phyloP scores from a whole-genome alignment of 129 eudicot species.

The Escallonia rubra region DNA sequence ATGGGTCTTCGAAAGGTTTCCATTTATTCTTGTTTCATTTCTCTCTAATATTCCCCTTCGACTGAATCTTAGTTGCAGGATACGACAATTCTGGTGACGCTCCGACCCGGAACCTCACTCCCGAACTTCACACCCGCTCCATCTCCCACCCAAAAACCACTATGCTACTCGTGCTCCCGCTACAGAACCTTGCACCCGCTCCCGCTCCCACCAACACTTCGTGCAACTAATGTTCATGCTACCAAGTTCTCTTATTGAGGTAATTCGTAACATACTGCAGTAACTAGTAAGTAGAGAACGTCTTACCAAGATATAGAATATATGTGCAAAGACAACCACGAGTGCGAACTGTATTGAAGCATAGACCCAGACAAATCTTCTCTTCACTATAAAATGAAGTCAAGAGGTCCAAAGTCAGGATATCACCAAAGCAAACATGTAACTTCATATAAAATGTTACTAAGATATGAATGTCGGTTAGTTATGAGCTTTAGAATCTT shows the following conservation, averaged over 20 bases:
- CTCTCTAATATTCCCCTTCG: too few species aligned
- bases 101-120: too few species aligned
- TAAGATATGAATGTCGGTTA: not conserved
- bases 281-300: not conserved
- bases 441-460: not conserved
- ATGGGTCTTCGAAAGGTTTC: too few species aligned
- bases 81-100: too few species aligned
- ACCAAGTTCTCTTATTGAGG: not conserved
- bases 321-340: constrained; percentile 82
- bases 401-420: constrained; percentile 4
- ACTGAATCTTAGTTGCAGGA: too few species aligned
- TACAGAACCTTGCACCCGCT: too few species aligned
- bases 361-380: constrained; percentile 72
- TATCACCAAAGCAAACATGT: not conserved
- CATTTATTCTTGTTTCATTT: too few species aligned
- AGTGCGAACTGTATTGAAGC: constrained; percentile 69
- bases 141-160: too few species aligned
- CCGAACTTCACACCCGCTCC: too few species aligned
- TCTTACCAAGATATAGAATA: constrained; percentile 79
- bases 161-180: too few species aligned
- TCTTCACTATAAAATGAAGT: constrained; percentile 45
- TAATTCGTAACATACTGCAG: not conserved
- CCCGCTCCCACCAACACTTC: too few species aligned
- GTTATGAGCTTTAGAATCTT: not conserved
- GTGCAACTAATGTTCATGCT: not conserved